Evolutionary conservation across 495 filamentous ascomycete species (phyloP).

Genomic region (Choiromyces venosus): DNA sequence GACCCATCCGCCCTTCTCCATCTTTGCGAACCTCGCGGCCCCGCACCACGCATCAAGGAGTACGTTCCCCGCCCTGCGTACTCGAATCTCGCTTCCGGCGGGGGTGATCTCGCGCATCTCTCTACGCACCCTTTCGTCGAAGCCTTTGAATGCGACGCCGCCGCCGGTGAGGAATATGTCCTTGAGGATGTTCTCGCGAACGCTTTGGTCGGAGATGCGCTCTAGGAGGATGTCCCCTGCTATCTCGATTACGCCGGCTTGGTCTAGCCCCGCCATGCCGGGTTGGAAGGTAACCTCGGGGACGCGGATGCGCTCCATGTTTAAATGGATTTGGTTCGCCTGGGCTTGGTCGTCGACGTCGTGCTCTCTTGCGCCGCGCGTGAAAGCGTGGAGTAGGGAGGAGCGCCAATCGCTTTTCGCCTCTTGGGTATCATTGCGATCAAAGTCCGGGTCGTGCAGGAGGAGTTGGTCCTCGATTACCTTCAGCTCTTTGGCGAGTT

Average conservation of each 20-base stretch:
- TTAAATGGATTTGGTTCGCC: slow-evolving; percentile 83
- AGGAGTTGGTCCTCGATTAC: slow-evolving; percentile 76
- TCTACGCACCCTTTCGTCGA: slow-evolving; percentile 71
- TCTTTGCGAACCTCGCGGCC: slow-evolving; percentile 67
- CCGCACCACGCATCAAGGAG: slow-evolving; percentile 87
- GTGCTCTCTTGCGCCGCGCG: slow-evolving; percentile 78
- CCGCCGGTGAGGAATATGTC: slow-evolving; percentile 94
- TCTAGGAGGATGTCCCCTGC: slow-evolving; percentile 77
- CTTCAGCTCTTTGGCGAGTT: slow-evolving; percentile 65
- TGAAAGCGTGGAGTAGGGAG: slow-evolving; percentile 78
- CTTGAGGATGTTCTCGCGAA: slow-evolving; percentile 60
- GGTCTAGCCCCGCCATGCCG: slow-evolving; percentile 88
- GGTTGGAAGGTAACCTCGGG: slow-evolving; percentile 95
- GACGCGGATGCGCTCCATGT: slow-evolving; percentile 92
- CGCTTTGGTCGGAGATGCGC: slow-evolving; percentile 57
- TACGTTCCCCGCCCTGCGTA: slow-evolving; percentile 66
- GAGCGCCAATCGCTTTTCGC: slow-evolving; percentile 94
- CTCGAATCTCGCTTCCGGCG: slow-evolving; percentile 55
- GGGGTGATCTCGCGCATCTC: slow-evolving; percentile 71
- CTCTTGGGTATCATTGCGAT: slow-evolving; percentile 80
- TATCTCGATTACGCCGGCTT: slow-evolving; percentile 87
- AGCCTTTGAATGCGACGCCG: slow-evolving; percentile 78
- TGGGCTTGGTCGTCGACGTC: slow-evolving; percentile 74
- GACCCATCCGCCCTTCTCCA: slow-evolving; percentile 47
- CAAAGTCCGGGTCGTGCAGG: slow-evolving; percentile 78